phyloP scores from a whole-genome alignment of 768 basidiomycete genomes.

The Lactarius pseudohatsudake region DNA sequence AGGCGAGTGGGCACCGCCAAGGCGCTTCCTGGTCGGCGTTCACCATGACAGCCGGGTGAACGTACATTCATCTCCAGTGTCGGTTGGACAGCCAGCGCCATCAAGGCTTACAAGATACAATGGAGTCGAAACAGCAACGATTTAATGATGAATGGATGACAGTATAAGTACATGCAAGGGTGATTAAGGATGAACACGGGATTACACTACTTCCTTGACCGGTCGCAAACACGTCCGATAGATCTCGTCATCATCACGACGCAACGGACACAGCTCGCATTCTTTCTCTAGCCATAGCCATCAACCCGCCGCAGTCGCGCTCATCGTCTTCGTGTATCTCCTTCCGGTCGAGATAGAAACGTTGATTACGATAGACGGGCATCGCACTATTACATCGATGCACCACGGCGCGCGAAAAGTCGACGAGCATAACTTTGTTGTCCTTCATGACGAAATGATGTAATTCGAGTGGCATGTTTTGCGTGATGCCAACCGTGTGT shows the following conservation, averaged over 20 bases:
- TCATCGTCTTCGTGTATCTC: neutral
- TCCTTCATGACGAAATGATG: conserved; percentile 28
- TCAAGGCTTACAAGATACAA: neutral
- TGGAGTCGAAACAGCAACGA: neutral
- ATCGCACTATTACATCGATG: conserved; percentile 23
- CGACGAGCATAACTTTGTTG: conserved; percentile 17
- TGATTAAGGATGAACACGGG: neutral
- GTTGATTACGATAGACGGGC: conserved; percentile 19
- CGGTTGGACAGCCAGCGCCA: neutral
- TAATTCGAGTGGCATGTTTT: conserved; percentile 20
- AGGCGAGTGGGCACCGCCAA: neutral
- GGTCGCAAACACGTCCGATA: neutral
- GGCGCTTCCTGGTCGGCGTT: neutral
- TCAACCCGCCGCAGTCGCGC: conserved; percentile 10
- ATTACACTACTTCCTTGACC: neutral
- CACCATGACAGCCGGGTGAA: neutral
- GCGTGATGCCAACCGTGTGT: conserved; percentile 17
- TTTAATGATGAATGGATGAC: neutral
- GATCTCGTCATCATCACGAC: neutral
- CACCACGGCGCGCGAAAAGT: conserved; percentile 20
- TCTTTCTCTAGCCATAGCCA: neutral
- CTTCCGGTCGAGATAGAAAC: conserved; percentile 7
- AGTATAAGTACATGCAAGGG: neutral
- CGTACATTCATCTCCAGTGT: neutral
- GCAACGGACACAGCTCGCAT: conserved; percentile 14